These are phyloP conservation scores for Crithidia sp. DNA, from an alignment of 208 protist genomes.

Conservation along the genomic window DNA sequence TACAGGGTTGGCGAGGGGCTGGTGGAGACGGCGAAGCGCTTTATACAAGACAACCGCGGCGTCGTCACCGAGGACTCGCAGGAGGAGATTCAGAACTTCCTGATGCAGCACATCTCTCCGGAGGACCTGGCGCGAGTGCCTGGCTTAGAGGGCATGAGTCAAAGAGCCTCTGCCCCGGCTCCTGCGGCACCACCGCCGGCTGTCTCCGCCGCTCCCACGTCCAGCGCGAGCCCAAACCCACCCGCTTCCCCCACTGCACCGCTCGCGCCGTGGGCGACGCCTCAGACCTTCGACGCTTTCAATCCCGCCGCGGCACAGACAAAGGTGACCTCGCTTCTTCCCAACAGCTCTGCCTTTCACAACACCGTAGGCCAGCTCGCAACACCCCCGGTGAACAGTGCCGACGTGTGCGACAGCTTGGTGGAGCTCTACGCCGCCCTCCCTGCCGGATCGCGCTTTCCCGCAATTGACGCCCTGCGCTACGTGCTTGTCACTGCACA, in stretches of 20 bases:
- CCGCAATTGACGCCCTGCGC: conserved; percentile 40
- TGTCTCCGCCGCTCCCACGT: not conserved
- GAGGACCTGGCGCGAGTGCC: conserved; percentile 46
- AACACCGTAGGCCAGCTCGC: conserved; percentile 11
- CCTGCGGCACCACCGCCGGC: not conserved
- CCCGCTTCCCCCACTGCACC: conserved; percentile 1
- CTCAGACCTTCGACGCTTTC: conserved; percentile 48
- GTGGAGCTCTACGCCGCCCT: conserved; percentile 23
- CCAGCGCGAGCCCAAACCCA: not conserved
- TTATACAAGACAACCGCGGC: conserved; percentile 81
- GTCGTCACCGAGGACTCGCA: conserved; percentile 85
- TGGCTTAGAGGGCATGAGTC: conserved; percentile 25
- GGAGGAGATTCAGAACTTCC: conserved; percentile 94
- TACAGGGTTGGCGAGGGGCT: conserved; percentile 93
- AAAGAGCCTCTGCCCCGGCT: not conserved
- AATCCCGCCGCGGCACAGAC: conserved; percentile 53
- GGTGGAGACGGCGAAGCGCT: conserved; percentile 87
- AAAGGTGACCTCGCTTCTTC: conserved; percentile 60
- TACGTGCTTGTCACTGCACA: conserved; percentile 19
- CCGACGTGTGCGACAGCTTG: conserved; percentile 16
- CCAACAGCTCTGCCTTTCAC: conserved; percentile 9
- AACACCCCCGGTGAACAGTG: not conserved
- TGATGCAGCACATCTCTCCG: conserved; percentile 69
- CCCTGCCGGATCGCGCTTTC: conserved; percentile 40
- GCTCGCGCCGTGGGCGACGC: conserved; percentile 22